These are phyloP conservation scores for Anthostomella pinea DNA, from an alignment of 2,329 filamentous ascomycete species.

Conservation along the genomic window DNA sequence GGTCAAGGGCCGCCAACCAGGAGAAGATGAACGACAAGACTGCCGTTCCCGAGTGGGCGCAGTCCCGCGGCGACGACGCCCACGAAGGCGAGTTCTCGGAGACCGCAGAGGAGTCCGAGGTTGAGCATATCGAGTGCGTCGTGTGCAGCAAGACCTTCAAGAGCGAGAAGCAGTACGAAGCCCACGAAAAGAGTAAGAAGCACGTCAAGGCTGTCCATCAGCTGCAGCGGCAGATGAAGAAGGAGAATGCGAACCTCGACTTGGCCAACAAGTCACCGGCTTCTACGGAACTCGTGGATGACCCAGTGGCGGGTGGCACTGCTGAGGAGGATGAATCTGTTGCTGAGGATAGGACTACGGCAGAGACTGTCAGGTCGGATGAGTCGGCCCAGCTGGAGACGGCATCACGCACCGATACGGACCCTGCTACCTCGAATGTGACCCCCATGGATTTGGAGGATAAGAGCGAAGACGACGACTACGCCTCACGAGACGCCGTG, in stretches of 20 bases:
- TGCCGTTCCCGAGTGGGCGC: slow-evolving; percentile 73
- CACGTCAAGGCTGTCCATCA: slow-evolving; percentile 83
- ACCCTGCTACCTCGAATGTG: slow-evolving; percentile 6
- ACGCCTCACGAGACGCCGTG: slow-evolving; percentile 44
- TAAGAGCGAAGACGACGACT: slow-evolving; percentile 39
- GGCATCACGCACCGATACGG: slow-evolving; percentile 6
- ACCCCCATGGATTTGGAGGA: slow-evolving; percentile 11
- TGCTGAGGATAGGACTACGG: slow-evolving; percentile 1
- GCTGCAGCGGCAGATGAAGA: slow-evolving; percentile 76
- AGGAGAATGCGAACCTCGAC: slow-evolving; percentile 66
- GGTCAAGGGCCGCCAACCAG: slow-evolving; percentile 76
- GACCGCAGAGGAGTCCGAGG: slow-evolving; percentile 51
- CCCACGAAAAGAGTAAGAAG: slow-evolving; percentile 96
- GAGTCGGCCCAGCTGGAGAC: slow-evolving; percentile 4
- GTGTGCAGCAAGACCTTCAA: slow-evolving; percentile 79
- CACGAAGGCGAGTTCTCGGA: slow-evolving; percentile 57
- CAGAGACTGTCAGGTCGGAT: slow-evolving; percentile 5
- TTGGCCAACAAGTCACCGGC: slow-evolving; percentile 33
- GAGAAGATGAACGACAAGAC: slow-evolving; percentile 64
- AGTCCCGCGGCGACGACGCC: slow-evolving; percentile 51
- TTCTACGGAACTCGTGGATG: slow-evolving; percentile 1
- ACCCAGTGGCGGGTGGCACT: slow-evolving; percentile 6
- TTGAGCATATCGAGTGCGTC: slow-evolving; percentile 68
- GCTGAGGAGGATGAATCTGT: slow-evolving; percentile 3
- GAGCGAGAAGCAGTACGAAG: slow-evolving; percentile 86